Percentiles rank a stretch among this genome's conserved stretches.
Evolutionary conservation across 176 grass and related monocot species (phyloP).

Genomic region (Musa itinerans): DNA sequence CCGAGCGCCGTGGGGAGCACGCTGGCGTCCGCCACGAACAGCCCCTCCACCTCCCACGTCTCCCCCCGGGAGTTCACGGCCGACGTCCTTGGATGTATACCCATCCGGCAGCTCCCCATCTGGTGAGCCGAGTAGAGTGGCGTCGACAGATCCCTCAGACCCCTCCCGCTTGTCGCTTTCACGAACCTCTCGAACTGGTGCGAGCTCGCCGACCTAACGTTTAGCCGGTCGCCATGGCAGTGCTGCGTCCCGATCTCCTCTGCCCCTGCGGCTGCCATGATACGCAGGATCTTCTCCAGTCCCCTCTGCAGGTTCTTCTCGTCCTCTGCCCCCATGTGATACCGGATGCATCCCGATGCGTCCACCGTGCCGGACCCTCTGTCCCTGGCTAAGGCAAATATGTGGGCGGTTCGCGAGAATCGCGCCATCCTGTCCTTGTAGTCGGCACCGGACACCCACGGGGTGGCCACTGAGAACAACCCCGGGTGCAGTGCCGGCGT

Average conservation of each 20-base stretch:
- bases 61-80: conserved; percentile 8
- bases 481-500: conserved; percentile 21
- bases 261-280: conserved; percentile 17
- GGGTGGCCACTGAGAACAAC: conserved; percentile 21
- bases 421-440: conserved; percentile 17
- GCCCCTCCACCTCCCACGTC: conserved; percentile 25
- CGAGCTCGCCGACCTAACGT: not conserved
- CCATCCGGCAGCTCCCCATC: conserved; percentile 30
- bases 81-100: not conserved
- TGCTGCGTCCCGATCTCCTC: conserved; percentile 24
- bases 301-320: conserved; percentile 3
- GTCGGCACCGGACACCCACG: conserved; percentile 12
- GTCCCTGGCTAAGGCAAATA: conserved; percentile 19
- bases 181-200: not conserved
- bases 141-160: not conserved
- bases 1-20: conserved; percentile 23
- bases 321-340: conserved; percentile 4
- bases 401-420: conserved; percentile 17
- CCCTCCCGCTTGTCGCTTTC: not conserved
- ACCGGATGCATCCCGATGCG: not conserved
- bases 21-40: conserved; percentile 21
- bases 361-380: conserved; percentile 9
- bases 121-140: conserved; percentile 19
- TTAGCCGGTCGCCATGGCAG: conserved; percentile 1
- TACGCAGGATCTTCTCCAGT: conserved; percentile 6